Conservation (phyloP, 2,329 filamentous ascomycete genomes). For the Trichoderma polysporum region DNA sequence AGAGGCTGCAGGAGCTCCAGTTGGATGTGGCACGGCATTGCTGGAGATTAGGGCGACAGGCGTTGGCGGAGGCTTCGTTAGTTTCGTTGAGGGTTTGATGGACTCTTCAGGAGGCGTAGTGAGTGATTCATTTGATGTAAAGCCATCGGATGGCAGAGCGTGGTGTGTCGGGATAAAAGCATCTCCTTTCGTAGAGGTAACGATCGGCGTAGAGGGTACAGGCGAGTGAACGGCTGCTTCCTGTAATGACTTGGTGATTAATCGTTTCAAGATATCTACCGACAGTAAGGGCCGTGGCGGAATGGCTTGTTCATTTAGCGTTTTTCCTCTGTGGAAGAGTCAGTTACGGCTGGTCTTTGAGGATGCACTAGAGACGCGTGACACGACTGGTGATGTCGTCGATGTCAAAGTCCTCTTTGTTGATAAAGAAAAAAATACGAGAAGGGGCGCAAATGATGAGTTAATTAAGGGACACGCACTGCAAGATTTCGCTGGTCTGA, state of each 20-base stretch:
- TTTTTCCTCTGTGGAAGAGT: conserved; percentile 36
- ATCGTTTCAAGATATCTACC: conserved; percentile 44
- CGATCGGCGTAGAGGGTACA: conserved; percentile 2
- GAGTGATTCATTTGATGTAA: background rate
- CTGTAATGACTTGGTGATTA: conserved; percentile 34
- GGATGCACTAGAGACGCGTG: conserved; percentile 12
- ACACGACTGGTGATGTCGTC: conserved; percentile 2
- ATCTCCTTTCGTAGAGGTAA: conserved; percentile 22
- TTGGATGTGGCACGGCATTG: background rate
- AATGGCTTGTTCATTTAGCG: conserved; percentile 53
- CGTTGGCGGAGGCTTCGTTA: background rate
- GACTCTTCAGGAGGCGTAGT: background rate
- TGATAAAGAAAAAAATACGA: conserved; percentile 21
- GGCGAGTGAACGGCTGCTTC: conserved; percentile 23
- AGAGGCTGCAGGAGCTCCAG: background rate
- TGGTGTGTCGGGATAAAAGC: conserved; percentile 21
- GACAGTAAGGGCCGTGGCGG: conserved; percentile 48
- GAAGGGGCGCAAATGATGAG: conserved; percentile 21
- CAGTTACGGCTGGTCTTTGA: conserved; percentile 22
- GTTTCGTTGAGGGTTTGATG: background rate
- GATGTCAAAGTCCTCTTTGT: conserved; percentile 17
- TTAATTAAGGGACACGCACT: conserved; percentile 47
- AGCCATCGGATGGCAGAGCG: conserved; percentile 20
- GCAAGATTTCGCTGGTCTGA: conserved; percentile 56
- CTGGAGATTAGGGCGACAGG: background rate